Conservation (phyloP, 2,329 filamentous ascomycete genomes). For the Penicillium sp. region DNA sequence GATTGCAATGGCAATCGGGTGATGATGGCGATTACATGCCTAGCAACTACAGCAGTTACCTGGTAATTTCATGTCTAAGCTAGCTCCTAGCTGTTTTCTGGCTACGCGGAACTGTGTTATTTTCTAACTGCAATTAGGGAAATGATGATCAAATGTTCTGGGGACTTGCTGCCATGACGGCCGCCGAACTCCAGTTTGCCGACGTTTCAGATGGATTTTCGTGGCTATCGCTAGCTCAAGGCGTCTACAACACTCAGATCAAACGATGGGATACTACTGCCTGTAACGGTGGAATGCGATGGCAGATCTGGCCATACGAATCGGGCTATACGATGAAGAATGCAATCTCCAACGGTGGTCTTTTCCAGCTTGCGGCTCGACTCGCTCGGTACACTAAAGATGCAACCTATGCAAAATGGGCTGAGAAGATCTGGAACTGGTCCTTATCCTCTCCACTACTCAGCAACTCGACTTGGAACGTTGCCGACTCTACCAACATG, state of each 20-base stretch:
- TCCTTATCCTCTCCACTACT: slow-evolving; percentile 60
- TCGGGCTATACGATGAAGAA: slow-evolving; percentile 83
- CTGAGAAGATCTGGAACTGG: slow-evolving; percentile 66
- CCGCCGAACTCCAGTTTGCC: slow-evolving; percentile 66
- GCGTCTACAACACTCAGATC: slow-evolving; percentile 72
- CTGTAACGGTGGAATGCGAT: slow-evolving; percentile 73
- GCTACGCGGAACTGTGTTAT: not conserved
- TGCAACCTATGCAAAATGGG: slow-evolving; percentile 65
- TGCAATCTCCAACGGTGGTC: slow-evolving; percentile 74
- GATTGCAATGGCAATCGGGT: slow-evolving; percentile 39
- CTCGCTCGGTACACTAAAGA: slow-evolving; percentile 69
- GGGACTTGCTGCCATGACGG: slow-evolving; percentile 70
- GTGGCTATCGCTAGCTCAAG: slow-evolving; percentile 63
- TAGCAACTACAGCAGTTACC: slow-evolving; percentile 39
- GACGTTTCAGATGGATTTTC: slow-evolving; percentile 53
- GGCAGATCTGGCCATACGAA: slow-evolving; percentile 80
- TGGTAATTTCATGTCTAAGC: slow-evolving; percentile 8
- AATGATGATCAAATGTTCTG: slow-evolving; percentile 75
- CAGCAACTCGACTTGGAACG: slow-evolving; percentile 60
- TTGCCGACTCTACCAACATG: slow-evolving; percentile 67
- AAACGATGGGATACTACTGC: slow-evolving; percentile 68
- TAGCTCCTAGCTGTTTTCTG: not conserved
- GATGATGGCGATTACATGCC: slow-evolving; percentile 41
- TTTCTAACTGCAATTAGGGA: slow-evolving; percentile 42
- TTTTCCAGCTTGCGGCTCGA: slow-evolving; percentile 78